Conservation (phyloP, 371 early-diverging fungal species). For the Mortierella sp. region DNA sequence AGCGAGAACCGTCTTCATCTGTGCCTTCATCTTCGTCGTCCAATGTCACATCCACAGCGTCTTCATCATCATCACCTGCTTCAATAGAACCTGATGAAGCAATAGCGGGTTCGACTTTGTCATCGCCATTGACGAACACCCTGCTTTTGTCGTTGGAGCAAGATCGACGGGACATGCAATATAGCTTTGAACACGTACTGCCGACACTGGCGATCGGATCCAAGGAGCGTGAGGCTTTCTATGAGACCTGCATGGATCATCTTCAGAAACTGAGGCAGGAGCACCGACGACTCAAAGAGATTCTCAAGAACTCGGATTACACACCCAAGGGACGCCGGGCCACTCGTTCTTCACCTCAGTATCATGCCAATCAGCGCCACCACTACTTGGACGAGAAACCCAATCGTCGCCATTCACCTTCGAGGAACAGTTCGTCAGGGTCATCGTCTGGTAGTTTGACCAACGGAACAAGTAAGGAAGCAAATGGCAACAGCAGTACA, state of each 20-base stretch:
- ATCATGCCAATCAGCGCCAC: constrained; percentile 20
- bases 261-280: constrained; percentile 44
- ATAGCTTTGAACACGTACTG: constrained; percentile 30
- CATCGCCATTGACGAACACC: constrained; percentile 5
- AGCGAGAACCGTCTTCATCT: constrained; percentile 16
- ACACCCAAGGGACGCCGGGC: constrained; percentile 40
- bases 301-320: constrained; percentile 40
- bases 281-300: constrained; percentile 42
- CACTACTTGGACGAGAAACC: constrained; percentile 30
- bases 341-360: constrained; percentile 43
- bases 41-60: constrained; percentile 25
- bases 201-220: constrained; percentile 50
- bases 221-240: constrained; percentile 52
- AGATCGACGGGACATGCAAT: constrained; percentile 33
- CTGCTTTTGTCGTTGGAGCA: constrained; percentile 20
- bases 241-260: constrained; percentile 50
- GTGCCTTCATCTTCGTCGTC: constrained; percentile 13
- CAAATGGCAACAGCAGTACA: neutral
- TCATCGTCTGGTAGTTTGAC: neutral
- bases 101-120: neutral
- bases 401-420: constrained; percentile 12
- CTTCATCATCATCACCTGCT: constrained; percentile 33
- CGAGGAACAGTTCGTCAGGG: constrained; percentile 8
- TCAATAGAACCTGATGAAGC: constrained; percentile 35
- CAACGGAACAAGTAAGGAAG: constrained; percentile 2